These are phyloP conservation scores for Aphanomyces stellatus DNA, from an alignment of 352 stramenopile genomes.

Conservation along the genomic window DNA sequence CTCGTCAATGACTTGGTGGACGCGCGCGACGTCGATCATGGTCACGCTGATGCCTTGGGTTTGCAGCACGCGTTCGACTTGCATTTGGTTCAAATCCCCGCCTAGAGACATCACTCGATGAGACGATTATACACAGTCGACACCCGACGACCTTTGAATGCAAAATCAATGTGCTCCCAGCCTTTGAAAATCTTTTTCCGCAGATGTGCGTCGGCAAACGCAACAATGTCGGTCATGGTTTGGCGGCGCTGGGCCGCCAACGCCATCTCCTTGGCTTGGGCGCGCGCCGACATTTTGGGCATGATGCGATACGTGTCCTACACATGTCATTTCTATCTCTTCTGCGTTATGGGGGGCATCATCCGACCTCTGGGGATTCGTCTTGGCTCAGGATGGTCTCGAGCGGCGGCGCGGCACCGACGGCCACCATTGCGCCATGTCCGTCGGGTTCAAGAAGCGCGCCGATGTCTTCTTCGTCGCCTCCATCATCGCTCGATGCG, in stretches of 20 bases:
- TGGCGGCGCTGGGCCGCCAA: not conserved
- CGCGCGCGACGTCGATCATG: conserved; percentile 1
- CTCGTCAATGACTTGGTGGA: not conserved
- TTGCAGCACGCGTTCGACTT: conserved; percentile 14
- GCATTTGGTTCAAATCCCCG: conserved; percentile 10
- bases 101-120: not conserved
- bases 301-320: too few relatives aligned
- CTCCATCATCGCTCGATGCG: not conserved
- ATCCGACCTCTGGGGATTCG: too few relatives aligned
- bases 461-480: not conserved
- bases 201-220: conserved; percentile 13
- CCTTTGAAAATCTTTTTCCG: conserved; percentile 15
- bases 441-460: too few relatives aligned
- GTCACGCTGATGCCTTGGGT: conserved; percentile 5
- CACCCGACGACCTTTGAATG: conserved; percentile 14
- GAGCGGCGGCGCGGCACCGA: too few relatives aligned
- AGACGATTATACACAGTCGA: not conserved
- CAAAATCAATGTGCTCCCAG: conserved; percentile 17
- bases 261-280: not conserved
- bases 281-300: not conserved
- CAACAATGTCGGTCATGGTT: conserved; percentile 1
- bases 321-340: too few relatives aligned
- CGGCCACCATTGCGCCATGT: too few relatives aligned
- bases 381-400: too few relatives aligned
- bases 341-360: too few relatives aligned